These are phyloP conservation scores for Phoenix roebelenii DNA, from an alignment of 176 grass and related monocot genomes.

Conservation along the genomic window DNA sequence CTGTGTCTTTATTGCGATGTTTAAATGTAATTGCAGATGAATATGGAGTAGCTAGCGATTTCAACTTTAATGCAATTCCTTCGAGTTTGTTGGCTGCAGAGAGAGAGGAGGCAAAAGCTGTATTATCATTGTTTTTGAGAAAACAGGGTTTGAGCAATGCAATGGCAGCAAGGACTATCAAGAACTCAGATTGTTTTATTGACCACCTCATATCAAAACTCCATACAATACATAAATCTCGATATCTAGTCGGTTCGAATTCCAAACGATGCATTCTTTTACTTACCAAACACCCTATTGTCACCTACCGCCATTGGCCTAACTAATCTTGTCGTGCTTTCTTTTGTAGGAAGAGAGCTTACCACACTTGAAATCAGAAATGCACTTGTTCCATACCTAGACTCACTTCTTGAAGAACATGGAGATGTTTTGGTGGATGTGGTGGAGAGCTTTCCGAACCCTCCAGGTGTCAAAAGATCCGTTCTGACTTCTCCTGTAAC, in stretches of 20 bases:
- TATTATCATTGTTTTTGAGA: slow-evolving; percentile 72
- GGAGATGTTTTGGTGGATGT: slow-evolving; percentile 48
- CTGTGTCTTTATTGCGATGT: no score
- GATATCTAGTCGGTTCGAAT: slow-evolving; percentile 64
- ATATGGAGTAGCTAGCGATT: slow-evolving; percentile 4
- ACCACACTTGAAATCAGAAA: slow-evolving; percentile 74
- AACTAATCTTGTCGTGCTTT: not conserved
- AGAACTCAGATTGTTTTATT: slow-evolving; percentile 81
- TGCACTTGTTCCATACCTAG: slow-evolving; percentile 15
- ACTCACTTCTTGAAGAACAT: slow-evolving; percentile 62
- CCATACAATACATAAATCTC: slow-evolving; percentile 60
- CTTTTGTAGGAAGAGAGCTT: slow-evolving; percentile 73
- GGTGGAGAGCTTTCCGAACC: slow-evolving; percentile 70
- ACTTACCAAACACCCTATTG: not conserved
- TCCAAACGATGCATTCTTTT: not conserved
- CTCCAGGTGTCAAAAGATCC: slow-evolving; percentile 37
- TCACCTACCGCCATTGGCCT: not conserved
- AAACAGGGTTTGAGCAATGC: slow-evolving; percentile 75
- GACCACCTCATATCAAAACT: slow-evolving; percentile 70
- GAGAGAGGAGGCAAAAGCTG: slow-evolving; percentile 90
- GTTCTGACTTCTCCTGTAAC: slow-evolving; percentile 22
- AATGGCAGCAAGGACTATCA: slow-evolving; percentile 53
- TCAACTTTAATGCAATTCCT: slow-evolving; percentile 25
- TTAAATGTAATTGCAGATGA: no score
- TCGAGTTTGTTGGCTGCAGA: slow-evolving; percentile 72